These are phyloP conservation scores for Suillus decipiens DNA, from an alignment of 768 basidiomycete species.

Conservation along the genomic window DNA sequence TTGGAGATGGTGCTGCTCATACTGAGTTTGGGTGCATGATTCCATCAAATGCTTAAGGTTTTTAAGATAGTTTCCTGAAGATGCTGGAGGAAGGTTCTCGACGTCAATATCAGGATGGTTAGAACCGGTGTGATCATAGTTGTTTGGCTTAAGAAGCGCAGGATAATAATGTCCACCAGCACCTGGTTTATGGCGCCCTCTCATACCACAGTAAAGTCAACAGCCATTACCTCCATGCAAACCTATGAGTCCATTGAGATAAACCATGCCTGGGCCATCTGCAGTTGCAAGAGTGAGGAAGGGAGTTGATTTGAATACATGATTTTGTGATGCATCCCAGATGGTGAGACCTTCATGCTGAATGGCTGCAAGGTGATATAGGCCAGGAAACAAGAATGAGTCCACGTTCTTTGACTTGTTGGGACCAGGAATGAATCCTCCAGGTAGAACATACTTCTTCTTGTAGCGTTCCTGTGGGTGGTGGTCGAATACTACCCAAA, in stretches of 20 bases:
- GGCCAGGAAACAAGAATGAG: background rate
- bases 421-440: background rate
- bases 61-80: conserved; percentile 9
- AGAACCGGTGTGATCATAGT: conserved; percentile 25
- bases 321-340: background rate
- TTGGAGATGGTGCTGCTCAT: conserved; percentile 21
- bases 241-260: conserved; percentile 35
- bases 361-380: background rate
- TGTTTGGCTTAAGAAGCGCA: background rate
- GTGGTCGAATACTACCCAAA: background rate
- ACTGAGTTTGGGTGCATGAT: conserved; percentile 21
- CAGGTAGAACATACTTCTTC: background rate
- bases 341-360: background rate
- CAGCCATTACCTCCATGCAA: conserved; percentile 36
- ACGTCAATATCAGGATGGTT: conserved; percentile 32
- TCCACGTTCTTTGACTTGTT: background rate
- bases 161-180: conserved; percentile 14
- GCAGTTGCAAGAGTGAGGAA: conserved; percentile 23
- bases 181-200: conserved; percentile 22
- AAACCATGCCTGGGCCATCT: conserved; percentile 28
- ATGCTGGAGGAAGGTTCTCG: conserved; percentile 8
- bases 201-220: conserved; percentile 28
- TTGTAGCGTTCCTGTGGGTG: background rate
- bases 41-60: conserved; percentile 1
- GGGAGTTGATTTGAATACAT: conserved; percentile 17